A percentile compares a stretch with the other conserved stretches of the same genome.
Conservation (phyloP, 768 basidiomycete species). For the Lactarius quietus region DNA sequence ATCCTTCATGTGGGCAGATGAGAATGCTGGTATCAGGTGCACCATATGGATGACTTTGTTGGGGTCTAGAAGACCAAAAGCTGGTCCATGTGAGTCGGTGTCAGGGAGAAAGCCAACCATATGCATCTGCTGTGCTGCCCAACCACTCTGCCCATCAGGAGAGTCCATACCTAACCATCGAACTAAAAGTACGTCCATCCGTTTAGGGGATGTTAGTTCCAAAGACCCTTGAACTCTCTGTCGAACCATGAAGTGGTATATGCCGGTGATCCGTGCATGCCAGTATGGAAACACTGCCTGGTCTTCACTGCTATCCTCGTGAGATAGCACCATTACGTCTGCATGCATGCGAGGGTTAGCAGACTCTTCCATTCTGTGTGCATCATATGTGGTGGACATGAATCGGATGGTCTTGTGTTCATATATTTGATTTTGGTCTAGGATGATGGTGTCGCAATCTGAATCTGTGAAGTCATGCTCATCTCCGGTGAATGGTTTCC, state of each 20-base stretch:
- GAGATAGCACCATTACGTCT: conserved; percentile 32
- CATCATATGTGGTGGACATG: not conserved
- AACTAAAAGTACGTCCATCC: conserved; percentile 9
- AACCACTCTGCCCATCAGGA: no score
- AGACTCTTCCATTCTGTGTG: not conserved
- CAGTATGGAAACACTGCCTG: conserved; percentile 28
- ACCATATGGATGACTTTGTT: conserved; percentile 28
- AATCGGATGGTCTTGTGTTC: not conserved
- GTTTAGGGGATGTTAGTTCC: conserved; percentile 26
- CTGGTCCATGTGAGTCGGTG: conserved; percentile 9
- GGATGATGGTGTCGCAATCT: not conserved
- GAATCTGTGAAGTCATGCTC: not conserved
- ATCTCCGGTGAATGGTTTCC: not conserved
- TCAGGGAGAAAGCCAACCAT: conserved; percentile 28
- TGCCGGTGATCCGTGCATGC: conserved; percentile 31
- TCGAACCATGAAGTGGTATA: conserved; percentile 33
- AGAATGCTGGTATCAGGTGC: conserved; percentile 33
- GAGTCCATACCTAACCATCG: conserved; percentile 13
- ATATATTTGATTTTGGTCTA: not conserved
- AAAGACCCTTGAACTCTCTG: conserved; percentile 30
- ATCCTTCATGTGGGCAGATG: conserved; percentile 15
- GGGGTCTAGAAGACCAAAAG: conserved; percentile 35
- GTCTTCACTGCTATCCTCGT: conserved; percentile 11
- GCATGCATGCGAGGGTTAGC: not conserved
- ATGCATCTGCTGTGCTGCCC: conserved; percentile 18